These are phyloP conservation scores for Phoenix dactylifera DNA, from an alignment of 176 grass and related monocot genomes.

Conservation along the genomic window DNA sequence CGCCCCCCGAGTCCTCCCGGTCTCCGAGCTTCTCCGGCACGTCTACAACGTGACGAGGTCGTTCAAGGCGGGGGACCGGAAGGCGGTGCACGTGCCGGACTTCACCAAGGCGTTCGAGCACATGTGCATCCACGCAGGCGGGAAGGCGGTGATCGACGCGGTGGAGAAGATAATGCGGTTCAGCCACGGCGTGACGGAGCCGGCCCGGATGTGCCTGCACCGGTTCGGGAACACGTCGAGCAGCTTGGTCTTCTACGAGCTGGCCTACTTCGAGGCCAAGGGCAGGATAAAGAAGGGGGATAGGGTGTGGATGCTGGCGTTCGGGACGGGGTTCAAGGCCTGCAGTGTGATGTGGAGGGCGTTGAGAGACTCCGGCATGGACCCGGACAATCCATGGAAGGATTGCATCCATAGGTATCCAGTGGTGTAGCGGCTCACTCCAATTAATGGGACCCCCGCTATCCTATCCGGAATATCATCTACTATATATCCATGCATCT, in stretches of 20 bases:
- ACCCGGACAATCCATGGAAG: conserved; percentile 72
- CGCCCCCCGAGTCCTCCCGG: conserved; percentile 44
- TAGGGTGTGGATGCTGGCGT: conserved; percentile 78
- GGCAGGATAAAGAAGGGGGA: conserved; percentile 49
- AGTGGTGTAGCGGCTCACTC: background rate
- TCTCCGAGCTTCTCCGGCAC: conserved; percentile 43
- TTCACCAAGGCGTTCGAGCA: conserved; percentile 83
- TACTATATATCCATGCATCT: too few species aligned
- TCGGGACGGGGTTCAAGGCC: conserved; percentile 82
- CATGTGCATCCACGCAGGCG: conserved; percentile 81
- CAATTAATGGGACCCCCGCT: too few species aligned
- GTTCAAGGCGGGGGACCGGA: conserved; percentile 15
- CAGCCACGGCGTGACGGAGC: conserved; percentile 32
- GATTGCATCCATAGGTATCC: conserved; percentile 58
- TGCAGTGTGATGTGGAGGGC: conserved; percentile 61
- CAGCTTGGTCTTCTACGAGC: conserved; percentile 91
- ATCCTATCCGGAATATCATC: too few species aligned
- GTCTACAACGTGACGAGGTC: conserved; percentile 30
- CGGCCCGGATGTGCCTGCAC: conserved; percentile 57
- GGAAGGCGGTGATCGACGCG: conserved; percentile 82
- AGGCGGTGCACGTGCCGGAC: conserved; percentile 42
- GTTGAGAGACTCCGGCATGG: conserved; percentile 42
- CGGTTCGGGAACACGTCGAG: conserved; percentile 87
- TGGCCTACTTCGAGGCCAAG: conserved; percentile 83
- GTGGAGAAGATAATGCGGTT: conserved; percentile 67